Conservation (phyloP, 169 alveolate genomes). For the Miamiensis avidus region DNA sequence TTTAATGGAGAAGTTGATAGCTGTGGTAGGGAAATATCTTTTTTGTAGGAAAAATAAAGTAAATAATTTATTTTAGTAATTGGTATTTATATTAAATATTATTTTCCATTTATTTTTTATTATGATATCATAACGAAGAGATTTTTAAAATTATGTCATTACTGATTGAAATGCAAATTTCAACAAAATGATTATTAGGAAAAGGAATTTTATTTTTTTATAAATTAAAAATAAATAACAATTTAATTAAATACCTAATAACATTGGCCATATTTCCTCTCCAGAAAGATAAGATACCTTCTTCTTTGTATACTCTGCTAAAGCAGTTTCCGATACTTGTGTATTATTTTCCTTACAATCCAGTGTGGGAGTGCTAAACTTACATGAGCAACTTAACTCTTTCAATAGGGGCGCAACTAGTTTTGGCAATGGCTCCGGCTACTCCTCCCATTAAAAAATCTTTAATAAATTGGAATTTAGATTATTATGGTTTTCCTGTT, state of each 20-base stretch:
- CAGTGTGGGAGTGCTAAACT: slow-evolving; percentile 38
- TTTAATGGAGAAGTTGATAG: slow-evolving; percentile 97
- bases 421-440: slow-evolving; percentile 59
- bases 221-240: too few species aligned
- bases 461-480: slow-evolving; percentile 17
- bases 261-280: slow-evolving; percentile 97
- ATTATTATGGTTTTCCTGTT: too few species aligned
- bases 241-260: too few species aligned
- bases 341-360: slow-evolving; percentile 23
- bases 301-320: slow-evolving; percentile 38
- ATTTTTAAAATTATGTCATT: too few species aligned
- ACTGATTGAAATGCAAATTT: too few species aligned
- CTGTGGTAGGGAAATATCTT: slow-evolving; percentile 99
- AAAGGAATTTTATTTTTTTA: too few species aligned
- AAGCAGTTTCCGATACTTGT: slow-evolving; percentile 48
- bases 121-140: too few species aligned
- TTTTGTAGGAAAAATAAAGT: too few species aligned
- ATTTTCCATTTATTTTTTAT: too few species aligned
- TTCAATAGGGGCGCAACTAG: slow-evolving; percentile 59
- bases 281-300: slow-evolving; percentile 95
- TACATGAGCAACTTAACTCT: slow-evolving; percentile 55
- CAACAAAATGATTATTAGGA: too few species aligned
- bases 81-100: too few species aligned
- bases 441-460: slow-evolving; percentile 58
- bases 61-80: too few species aligned